Conservation (phyloP, 805 yeast genomes). For the Soucietia sequanensis region DNA sequence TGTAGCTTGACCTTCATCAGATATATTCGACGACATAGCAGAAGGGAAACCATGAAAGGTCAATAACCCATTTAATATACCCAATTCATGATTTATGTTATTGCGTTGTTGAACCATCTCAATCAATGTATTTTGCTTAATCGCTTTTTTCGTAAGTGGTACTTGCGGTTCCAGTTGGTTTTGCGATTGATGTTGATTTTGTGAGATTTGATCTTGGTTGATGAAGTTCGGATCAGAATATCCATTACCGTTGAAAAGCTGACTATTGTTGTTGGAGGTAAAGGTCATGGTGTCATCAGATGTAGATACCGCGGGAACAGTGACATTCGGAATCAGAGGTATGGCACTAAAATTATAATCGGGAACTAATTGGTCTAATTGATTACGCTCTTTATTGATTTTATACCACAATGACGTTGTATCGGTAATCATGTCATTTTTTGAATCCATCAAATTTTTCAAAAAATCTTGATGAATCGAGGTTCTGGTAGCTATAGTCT, state of each 20-base stretch:
- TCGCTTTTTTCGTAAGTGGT: slow-evolving; percentile 30
- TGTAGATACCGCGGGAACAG: slow-evolving; percentile 14
- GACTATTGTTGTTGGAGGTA: slow-evolving; percentile 2
- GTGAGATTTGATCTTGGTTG: no score
- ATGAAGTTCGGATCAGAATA: no score
- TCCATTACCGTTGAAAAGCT: slow-evolving; percentile 1
- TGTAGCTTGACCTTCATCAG: slow-evolving; percentile 17
- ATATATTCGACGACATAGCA: slow-evolving; percentile 47
- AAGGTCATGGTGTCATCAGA: background rate
- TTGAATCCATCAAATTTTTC: slow-evolving; percentile 65
- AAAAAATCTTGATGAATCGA: slow-evolving; percentile 80
- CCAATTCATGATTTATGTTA: slow-evolving; percentile 65
- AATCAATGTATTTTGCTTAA: slow-evolving; percentile 34
- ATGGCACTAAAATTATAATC: slow-evolving; percentile 48
- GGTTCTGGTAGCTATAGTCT: slow-evolving; percentile 76
- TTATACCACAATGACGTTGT: slow-evolving; percentile 91
- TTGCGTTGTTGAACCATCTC: slow-evolving; percentile 64
- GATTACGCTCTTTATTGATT: slow-evolving; percentile 83
- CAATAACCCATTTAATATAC: slow-evolving; percentile 65
- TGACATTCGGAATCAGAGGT: slow-evolving; percentile 28
- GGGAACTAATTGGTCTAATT: slow-evolving; percentile 65
- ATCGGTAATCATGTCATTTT: slow-evolving; percentile 59
- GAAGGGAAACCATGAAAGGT: slow-evolving; percentile 81
- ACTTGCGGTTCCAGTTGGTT: slow-evolving; percentile 1
- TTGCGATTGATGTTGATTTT: background rate